Base-by-base conservation (phyloP, 495 filamentous ascomycete species). In the Letharia lupina region DNA sequence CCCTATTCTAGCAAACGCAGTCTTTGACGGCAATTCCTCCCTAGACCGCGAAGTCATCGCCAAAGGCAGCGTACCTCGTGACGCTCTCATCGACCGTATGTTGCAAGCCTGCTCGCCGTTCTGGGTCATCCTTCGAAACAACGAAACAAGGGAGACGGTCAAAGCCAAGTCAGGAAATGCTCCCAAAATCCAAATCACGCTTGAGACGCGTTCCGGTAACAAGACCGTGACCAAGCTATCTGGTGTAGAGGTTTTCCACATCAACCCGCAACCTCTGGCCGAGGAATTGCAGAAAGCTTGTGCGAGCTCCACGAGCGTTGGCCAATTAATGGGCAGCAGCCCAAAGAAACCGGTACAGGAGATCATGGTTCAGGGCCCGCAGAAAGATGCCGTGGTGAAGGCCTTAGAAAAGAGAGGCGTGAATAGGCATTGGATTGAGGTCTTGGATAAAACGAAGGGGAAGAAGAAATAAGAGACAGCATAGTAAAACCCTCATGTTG, bases 271-370 rank as follows among this genome's bases (percentile, higher is more conserved):
- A 45, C 68, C 81, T 3, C 72, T 90, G 64, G 87, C 87, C 1
- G 88, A 89, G 65, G 88, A 90, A 71, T 73, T 91, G 64, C 80
- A 87, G 73, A 89, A 86, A 75, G 83, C 83, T 52, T 91, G 88
- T 73, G 88, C 88, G 4, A 84, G 88, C 44, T 86, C 83, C 58
- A 87, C 87, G 18, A 89, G 85, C 64, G 86, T 90, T 9, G 77
- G 81, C 7, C 82, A 86, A 70, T 75, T 87, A 57, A 78, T 75
- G 12, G 88, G 87, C 8, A 79, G 78, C 54, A 79, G 78, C 68
- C 84, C 84, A 16, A 82, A 86, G 66, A 83, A 82, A 70, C 84
- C 83, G 3, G 77, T 88, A 1, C 85, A 88, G 84, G 88, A 91
- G 73, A 81, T 91, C 44, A 76, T 86, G 75, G 82, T 90, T 3